phyloP scores from a whole-genome alignment of 1,284 basidiomycete species.

The Polyporus tsugae region DNA sequence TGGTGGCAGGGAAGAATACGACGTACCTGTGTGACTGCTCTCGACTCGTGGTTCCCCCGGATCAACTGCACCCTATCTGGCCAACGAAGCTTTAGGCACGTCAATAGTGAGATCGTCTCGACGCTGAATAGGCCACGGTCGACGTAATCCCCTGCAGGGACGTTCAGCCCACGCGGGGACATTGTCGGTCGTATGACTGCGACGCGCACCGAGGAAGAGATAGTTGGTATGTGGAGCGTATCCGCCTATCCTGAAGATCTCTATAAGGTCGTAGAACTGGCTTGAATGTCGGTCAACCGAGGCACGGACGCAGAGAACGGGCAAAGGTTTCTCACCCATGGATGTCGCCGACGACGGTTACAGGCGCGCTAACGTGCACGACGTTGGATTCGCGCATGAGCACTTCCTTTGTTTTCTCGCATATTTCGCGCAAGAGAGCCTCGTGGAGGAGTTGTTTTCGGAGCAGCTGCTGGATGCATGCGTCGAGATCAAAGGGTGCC shows the following conservation, averaged over 20 bases:
- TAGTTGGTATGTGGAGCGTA: constrained; percentile 98
- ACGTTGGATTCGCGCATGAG: constrained; percentile 99
- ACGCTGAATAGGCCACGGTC: constrained; percentile 98
- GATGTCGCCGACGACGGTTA: constrained; percentile 99
- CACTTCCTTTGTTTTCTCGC: constrained; percentile 98
- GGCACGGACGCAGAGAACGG: constrained; percentile 24
- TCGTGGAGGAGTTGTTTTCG: constrained; percentile 94
- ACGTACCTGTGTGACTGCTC: constrained; percentile 95
- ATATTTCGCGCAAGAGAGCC: constrained; percentile 93
- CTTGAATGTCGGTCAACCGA: constrained; percentile 55
- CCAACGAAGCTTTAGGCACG: constrained; percentile 96
- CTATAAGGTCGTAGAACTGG: constrained; percentile 99
- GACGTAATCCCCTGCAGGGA: constrained; percentile 86
- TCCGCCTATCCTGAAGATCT: constrained; percentile 98
- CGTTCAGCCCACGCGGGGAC: constrained; percentile 21
- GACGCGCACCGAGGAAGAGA: constrained; percentile 86
- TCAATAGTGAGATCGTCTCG: constrained; percentile 97
- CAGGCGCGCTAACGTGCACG: constrained; percentile 96
- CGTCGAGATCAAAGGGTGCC: constrained; percentile 95
- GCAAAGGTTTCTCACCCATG: constrained; percentile 84
- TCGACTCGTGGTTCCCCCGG: constrained; percentile 96
- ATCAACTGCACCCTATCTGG: constrained; percentile 98
- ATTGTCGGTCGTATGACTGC: constrained; percentile 12
- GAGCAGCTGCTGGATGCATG: constrained; percentile 90
- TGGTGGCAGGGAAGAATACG: constrained; percentile 30